These are phyloP conservation scores for Fusarium sp. DNA, from an alignment of 2,329 filamentous ascomycete genomes.

Conservation along the genomic window DNA sequence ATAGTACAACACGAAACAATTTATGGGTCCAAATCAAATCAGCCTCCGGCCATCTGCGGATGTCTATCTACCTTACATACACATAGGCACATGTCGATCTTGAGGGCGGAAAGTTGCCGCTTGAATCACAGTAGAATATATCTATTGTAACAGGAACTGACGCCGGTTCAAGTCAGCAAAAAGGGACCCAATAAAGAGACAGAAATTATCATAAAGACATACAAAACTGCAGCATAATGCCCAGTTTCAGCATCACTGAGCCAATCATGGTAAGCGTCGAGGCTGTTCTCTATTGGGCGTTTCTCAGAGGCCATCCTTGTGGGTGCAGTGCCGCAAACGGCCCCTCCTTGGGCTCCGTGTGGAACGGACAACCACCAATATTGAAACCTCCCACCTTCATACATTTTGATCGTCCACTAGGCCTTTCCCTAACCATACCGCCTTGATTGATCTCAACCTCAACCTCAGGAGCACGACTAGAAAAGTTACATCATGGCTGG, in stretches of 20 bases:
- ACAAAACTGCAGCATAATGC: background rate
- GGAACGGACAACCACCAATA: conserved; percentile 11
- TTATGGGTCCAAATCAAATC: conserved; percentile 33
- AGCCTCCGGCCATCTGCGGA: background rate
- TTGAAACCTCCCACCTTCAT: conserved; percentile 24
- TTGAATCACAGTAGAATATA: background rate
- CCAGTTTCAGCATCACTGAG: background rate
- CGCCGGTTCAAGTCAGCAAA: background rate
- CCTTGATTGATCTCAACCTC: conserved; percentile 1
- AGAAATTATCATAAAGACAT: background rate
- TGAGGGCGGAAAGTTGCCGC: background rate
- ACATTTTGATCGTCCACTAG: conserved; percentile 23
- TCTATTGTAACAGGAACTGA: background rate
- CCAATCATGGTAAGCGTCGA: conserved; percentile 21
- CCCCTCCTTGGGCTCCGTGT: conserved; percentile 30
- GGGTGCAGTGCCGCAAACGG: conserved; percentile 34
- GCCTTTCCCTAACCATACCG: background rate
- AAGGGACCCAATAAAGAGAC: background rate
- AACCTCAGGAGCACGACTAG: background rate
- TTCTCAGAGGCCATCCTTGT: conserved; percentile 8
- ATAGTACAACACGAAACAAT: conserved; percentile 36
- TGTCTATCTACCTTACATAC: too few species aligned
- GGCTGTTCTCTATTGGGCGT: conserved; percentile 12
- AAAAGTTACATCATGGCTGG: conserved; percentile 49
- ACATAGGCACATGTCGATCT: conserved; percentile 25